Evolutionary conservation across 495 filamentous ascomycete species (phyloP), one percentile per base, ranked within the genome.

Genomic region (Thozetella sp.): DNA sequence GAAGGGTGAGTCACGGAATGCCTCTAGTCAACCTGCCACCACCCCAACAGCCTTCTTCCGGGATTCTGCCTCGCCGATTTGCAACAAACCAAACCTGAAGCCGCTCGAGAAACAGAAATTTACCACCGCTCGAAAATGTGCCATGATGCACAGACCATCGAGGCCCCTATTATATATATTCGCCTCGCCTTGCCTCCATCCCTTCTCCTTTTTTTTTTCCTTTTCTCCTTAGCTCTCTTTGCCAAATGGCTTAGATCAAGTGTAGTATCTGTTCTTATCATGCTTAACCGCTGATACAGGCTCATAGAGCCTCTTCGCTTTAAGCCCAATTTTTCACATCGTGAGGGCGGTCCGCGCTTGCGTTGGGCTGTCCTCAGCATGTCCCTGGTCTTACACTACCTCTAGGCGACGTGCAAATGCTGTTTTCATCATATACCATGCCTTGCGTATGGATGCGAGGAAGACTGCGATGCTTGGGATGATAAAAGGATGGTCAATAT

Each of bases 401-500:
- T 37, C 30, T 15, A 37, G 30, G 30, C 15, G 30, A 37, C 15
- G 30, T 37, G 30, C 30, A 37, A 37, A 17, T 6, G 30, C 30
- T 9, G 6, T 37, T 37, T 37, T 37, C 30, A 17, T 37, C 17
- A 17, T 17, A 37, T 6, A 9, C 30, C 17, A 17, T 37, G 30
- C 30, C 30, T 37, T 9, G 6, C 9, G 30, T 37, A 17, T 37
- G 17, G 30, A 37, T 37, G 30, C 30, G 30, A 37, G 9, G 30
- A 37, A 37, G 30, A 37, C 30, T 37, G 30, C 9, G 9, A 37
- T 6, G 17, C 9, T 37, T 6, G 30, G 6, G 30, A 37, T 37
- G 17, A n/a, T n/a, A n/a, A 65, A 25, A 64, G 65, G 12, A 64
- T 77, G 55, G 60, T 64, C 40, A 62, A 60, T 24, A 40, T 81